Evolutionary conservation across 805 yeast genomes (phyloP).

Genomic region (Ogataea degrootiae): DNA sequence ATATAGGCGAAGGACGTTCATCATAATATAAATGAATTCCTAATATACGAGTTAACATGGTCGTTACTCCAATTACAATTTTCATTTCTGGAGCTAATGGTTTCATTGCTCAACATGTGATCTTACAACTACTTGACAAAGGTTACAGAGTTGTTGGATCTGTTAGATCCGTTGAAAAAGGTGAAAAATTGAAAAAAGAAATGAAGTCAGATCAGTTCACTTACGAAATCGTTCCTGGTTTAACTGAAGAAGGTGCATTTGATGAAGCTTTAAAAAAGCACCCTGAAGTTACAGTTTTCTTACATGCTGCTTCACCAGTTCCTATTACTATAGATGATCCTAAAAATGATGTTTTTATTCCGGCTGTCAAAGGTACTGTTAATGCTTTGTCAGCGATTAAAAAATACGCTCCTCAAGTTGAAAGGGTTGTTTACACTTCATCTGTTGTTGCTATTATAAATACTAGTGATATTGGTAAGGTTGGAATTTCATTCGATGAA

Average conservation of each 20-base stretch:
- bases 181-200: constrained; percentile 30
- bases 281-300: constrained; percentile 36
- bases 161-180: constrained; percentile 39
- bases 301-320: constrained; percentile 54
- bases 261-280: constrained; percentile 39
- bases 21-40: no score
- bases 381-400: constrained; percentile 42
- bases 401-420: constrained; percentile 39
- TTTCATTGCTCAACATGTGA: constrained; percentile 17
- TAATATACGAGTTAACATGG: no score
- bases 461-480: not conserved
- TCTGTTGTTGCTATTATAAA: constrained; percentile 43
- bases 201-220: constrained; percentile 23
- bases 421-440: constrained; percentile 50
- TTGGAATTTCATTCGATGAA: constrained; percentile 25
- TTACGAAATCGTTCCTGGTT: constrained; percentile 33
- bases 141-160: constrained; percentile 19
- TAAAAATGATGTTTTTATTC: constrained; percentile 45
- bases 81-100: constrained; percentile 21
- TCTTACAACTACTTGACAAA: constrained; percentile 13
- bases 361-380: constrained; percentile 54
- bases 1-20: no score
- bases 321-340: constrained; percentile 33
- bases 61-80: not conserved
- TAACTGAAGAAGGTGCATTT: constrained; percentile 39